Percentiles rank a stretch among this genome's conserved stretches.
Evolutionary conservation across 768 basidiomycete species (phyloP).

Genomic region (Glaciozyma antarctica): DNA sequence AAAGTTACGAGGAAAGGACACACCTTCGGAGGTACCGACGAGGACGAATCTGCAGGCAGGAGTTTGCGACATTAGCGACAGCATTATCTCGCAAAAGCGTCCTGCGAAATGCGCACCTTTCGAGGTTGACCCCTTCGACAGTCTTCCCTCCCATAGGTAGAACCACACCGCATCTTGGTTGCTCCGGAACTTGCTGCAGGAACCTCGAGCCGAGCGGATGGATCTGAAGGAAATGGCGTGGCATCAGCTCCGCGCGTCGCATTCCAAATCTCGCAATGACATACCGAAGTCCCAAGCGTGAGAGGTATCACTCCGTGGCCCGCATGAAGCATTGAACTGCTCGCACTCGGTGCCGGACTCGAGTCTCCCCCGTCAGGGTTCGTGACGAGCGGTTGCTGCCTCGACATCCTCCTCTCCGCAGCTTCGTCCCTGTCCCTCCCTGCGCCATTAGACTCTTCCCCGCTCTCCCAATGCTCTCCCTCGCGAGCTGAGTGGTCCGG

Average conservation of each 20-base stretch:
- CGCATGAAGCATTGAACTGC: background rate
- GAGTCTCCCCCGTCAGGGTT: background rate
- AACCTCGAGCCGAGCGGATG: slow-evolving; percentile 16
- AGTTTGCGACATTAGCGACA: background rate
- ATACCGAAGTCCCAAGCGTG: background rate
- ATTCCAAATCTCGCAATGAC: background rate
- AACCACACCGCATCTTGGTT: background rate
- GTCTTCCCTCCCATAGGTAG: background rate
- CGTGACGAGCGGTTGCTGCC: background rate
- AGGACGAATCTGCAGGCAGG: slow-evolving; percentile 10
- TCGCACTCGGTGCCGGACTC: background rate
- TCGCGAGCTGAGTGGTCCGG: background rate
- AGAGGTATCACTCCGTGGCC: background rate
- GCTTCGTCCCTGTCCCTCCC: background rate
- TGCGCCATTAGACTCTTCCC: background rate
- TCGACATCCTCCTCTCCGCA: background rate
- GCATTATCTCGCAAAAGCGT: background rate
- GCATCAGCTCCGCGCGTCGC: background rate
- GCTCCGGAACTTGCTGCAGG: slow-evolving; percentile 1
- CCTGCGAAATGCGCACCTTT: background rate
- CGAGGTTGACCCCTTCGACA: background rate
- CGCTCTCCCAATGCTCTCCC: background rate
- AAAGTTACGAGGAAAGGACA: background rate
- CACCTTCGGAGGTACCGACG: slow-evolving; percentile 5
- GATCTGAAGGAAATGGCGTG: background rate